phyloP scores from a whole-genome alignment of 2,329 filamentous ascomycete species.

The Lasiodiplodia hormozganensis region DNA sequence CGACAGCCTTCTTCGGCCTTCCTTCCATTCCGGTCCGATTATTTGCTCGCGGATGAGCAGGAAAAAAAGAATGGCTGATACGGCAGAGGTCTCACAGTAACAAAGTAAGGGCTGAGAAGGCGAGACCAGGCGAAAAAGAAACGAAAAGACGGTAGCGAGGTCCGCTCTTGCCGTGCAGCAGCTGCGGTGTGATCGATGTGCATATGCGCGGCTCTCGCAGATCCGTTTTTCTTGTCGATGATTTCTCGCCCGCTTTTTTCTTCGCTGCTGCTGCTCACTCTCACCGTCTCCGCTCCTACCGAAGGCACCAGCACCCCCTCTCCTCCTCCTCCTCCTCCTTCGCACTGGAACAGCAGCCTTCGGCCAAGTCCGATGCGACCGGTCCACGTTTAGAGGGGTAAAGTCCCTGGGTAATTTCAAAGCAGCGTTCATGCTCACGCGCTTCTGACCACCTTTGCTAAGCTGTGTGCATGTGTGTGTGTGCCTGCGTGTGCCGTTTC shows the following conservation, averaged over 20 bases:
- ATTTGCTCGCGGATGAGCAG: not conserved
- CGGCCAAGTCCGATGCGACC: no score
- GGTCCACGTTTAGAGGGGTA: no score
- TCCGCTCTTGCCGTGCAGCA: not conserved
- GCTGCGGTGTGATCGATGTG: not conserved
- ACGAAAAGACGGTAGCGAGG: not conserved
- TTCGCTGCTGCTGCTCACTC: not conserved
- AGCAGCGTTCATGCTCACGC: no score
- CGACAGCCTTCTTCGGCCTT: not conserved
- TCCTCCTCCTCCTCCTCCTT: no score
- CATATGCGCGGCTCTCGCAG: not conserved
- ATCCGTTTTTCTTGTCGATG: not conserved
- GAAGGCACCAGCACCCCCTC: no score
- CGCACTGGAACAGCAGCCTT: no score
- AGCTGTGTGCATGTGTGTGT: no score
- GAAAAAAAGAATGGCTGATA: not conserved
- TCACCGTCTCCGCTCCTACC: no score
- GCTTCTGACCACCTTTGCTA: no score
- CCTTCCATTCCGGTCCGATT: not conserved
- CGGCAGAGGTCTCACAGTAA: not conserved
- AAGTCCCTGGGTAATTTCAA: no score
- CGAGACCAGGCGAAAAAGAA: not conserved
- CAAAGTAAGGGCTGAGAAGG: not conserved
- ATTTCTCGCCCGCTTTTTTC: not conserved
- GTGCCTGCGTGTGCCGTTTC: no score